Evolutionary conservation across 2,329 filamentous ascomycete species (phyloP), one percentile per base, ranked within the genome.

Genomic region (Fusarium sororula): DNA sequence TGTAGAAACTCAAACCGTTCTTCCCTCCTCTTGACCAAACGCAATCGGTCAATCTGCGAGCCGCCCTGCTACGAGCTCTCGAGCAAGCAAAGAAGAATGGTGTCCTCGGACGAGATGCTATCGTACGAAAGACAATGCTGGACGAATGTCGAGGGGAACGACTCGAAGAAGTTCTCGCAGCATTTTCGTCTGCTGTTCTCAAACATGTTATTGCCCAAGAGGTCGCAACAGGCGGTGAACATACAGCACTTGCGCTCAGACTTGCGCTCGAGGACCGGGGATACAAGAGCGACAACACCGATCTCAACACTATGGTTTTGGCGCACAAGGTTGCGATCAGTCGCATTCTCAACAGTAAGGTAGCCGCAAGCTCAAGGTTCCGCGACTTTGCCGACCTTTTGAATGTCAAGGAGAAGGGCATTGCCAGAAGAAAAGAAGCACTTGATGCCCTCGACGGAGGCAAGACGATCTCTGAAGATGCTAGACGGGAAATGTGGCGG

Each of bases 111-210:
- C 88, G 94, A 56, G 95, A 98, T 79, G 89, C 90, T 0, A 89
- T 97, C 2, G 84, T 98, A 38, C 90, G 96, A 58, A 98, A 98
- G 85, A 97, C 94, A 0, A 98, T 98, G 94, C 86, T 99, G 58
- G 96, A 99, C 80, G 96, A 99, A 77, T 99, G 96, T 84, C 95
- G 93, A 75, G 96, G 96, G 11, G 95, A 98, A 62, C 92, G 94
- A 72, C 90, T 98, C 62, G 95, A 95, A 80, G 96, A 99, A 79
- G 85, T 98, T 3, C 87, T 98, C 35, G 90, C 94, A 7, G 87
- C 90, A 1, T 97, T 99, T 78, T 98, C 96, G 3, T 93, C 93
- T 20, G 89, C 91, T 1, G 95, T 98, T 2, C 82, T 98, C 70
- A 93, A 93, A 79, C 94, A 92, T 78, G 82, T 89, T 2, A 83